These are phyloP conservation scores for Coccinonectria pachysandricola DNA, from an alignment of 2,329 filamentous ascomycete species.

Conservation along the genomic window DNA sequence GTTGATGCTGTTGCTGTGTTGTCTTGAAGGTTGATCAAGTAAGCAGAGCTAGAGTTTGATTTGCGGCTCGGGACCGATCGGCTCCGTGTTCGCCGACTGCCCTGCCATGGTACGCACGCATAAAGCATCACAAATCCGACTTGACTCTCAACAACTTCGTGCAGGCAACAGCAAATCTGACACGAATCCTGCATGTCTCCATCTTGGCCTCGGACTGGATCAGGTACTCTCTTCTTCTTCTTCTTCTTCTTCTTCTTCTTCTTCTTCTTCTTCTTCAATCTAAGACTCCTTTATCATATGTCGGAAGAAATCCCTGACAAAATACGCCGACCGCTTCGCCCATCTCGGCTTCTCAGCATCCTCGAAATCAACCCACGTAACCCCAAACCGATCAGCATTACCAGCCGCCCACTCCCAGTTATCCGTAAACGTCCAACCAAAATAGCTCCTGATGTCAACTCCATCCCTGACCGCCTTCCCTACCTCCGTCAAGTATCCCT, in stretches of 20 bases:
- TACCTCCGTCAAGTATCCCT: conserved; percentile 27
- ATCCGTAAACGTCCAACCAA: conserved; percentile 32
- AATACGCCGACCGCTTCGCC: conserved; percentile 14
- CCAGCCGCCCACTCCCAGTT: conserved; percentile 37
- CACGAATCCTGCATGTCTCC: too few species aligned
- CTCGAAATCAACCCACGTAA: conserved; percentile 29
- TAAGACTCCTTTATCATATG: conserved; percentile 9
- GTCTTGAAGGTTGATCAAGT: too few species aligned
- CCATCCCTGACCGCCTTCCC: conserved; percentile 27
- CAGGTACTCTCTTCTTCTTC: not conserved
- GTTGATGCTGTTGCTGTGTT: too few species aligned
- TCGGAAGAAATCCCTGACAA: conserved; percentile 10
- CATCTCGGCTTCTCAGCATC: conserved; percentile 8
- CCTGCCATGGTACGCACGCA: too few species aligned
- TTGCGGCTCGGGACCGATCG: too few species aligned
- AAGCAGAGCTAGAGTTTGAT: too few species aligned
- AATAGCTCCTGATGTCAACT: conserved; percentile 29
- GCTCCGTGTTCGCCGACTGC: too few species aligned
- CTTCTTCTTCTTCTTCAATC: not conserved
- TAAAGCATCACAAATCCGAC: too few species aligned
- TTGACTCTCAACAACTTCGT: too few species aligned
- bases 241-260: not conserved
- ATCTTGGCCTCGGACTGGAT: too few species aligned
- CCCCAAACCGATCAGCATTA: conserved; percentile 29
- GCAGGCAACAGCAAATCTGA: too few species aligned